Evolutionary conservation across 495 filamentous ascomycete species (phyloP), one percentile per base, ranked within the genome.

Genomic region (Penicillium flavigenum): DNA sequence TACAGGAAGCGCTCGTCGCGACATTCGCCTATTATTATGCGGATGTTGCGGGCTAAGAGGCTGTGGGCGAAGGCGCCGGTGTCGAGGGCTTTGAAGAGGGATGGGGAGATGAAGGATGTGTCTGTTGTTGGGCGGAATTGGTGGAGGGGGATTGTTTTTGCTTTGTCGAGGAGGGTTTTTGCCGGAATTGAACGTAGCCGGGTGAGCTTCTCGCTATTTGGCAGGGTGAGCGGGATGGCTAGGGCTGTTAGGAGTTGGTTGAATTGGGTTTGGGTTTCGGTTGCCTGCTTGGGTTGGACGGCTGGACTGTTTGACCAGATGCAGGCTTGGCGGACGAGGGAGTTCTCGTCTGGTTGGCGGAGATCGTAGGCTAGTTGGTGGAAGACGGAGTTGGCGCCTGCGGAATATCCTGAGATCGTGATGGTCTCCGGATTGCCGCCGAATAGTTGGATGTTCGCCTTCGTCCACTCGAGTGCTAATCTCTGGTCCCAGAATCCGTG

Each of bases 401-500:
- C 87, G 59, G 83, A 87, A 48, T 83, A 74, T 8, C 87, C 87
- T 64, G 86, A 80, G 36, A 89, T 68, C 0, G 86, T 89, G 34
- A 90, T 79, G 56, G 85, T 81, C 11, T 77, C 69, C 1, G 77
- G 67, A 67, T 90, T 81, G 2, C 88, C 87, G 0, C 85, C 85
- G 63, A 90, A 85, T 0, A 76, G 72, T 20, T 65, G 71, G 44
- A 84, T 80, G 63, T 87, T 86, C 34, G 83, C 74, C 58, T 76
- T 71, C 1, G 86, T 82, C 87, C 87, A 90, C 69, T 86, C 77
- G 20, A 90, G 70, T 44, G 83, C 69, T 27, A 83, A 63, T 56
- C 81, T 76, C 63, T 90, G 87, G 64, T 91, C 88, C 72, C 82
- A 83, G 60, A 91, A 76, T 5, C 88, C 88, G 29, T 88, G 68